phyloP scores from a whole-genome alignment of 2,329 filamentous ascomycete species.

The Aspergillus quadrilineatus region DNA sequence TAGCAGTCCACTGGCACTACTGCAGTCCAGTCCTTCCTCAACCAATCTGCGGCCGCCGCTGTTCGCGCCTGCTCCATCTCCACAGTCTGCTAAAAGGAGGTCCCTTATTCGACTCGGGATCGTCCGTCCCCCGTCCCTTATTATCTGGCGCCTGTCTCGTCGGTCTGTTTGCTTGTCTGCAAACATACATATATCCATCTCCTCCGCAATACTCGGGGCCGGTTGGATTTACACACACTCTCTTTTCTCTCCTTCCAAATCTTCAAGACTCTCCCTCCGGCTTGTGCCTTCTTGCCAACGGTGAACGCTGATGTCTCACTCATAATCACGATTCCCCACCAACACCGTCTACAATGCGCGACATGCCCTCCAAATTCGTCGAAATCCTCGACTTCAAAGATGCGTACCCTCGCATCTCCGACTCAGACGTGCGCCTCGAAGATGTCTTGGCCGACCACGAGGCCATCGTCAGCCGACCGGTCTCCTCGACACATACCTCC shows the following conservation, averaged over 20 bases:
- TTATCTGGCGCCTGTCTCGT: not conserved
- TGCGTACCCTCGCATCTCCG: constrained; percentile 34
- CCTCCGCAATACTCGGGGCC: not conserved
- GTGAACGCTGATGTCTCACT: not conserved
- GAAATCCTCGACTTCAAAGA: constrained; percentile 44
- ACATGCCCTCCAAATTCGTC: constrained; percentile 44
- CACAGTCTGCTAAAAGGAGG: not conserved
- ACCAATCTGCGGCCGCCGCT: constrained; percentile 10
- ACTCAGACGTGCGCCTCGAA: constrained; percentile 44
- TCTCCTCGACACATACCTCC: constrained; percentile 39
- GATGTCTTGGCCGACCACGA: constrained; percentile 45
- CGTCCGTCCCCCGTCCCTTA: not conserved
- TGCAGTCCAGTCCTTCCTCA: constrained; percentile 11
- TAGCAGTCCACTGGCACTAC: constrained; percentile 5
- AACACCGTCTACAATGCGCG: constrained; percentile 21
- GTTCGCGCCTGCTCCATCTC: not conserved
- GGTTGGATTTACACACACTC: too few relatives aligned
- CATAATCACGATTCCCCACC: not conserved
- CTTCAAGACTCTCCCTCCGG: not conserved
- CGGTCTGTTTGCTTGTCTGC: not conserved
- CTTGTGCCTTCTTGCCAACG: not conserved
- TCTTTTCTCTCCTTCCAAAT: not conserved
- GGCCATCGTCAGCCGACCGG: constrained; percentile 35
- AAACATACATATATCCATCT: not conserved
- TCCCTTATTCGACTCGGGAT: not conserved